These are phyloP conservation scores for Nannizzia gypsea DNA, from an alignment of 2,329 filamentous ascomycete species.

Conservation along the genomic window DNA sequence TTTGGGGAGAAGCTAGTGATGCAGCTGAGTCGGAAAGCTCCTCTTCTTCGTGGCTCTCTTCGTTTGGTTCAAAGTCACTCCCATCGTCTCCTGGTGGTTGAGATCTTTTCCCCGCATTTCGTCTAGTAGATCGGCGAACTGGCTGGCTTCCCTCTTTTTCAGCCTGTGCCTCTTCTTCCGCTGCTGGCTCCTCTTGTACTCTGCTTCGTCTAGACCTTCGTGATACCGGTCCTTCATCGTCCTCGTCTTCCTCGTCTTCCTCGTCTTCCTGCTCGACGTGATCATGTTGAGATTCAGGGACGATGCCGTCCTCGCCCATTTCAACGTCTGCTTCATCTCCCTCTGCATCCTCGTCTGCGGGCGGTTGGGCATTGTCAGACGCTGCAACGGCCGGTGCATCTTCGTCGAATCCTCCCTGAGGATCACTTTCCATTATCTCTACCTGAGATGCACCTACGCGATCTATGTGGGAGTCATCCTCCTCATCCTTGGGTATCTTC, in stretches of 20 bases:
- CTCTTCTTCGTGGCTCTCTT: slow-evolving; percentile 41
- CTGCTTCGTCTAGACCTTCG: slow-evolving; percentile 22
- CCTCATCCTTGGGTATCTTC: slow-evolving; percentile 1
- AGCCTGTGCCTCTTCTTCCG: slow-evolving; percentile 20
- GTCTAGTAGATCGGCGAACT: slow-evolving; percentile 30
- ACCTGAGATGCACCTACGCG: slow-evolving; percentile 23
- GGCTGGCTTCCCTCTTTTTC: slow-evolving; percentile 18
- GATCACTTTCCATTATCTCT: slow-evolving; percentile 34
- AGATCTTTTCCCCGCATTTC: slow-evolving; percentile 31
- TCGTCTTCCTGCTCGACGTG: slow-evolving; percentile 25
- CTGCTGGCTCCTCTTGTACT: slow-evolving; percentile 20
- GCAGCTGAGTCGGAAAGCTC: slow-evolving; percentile 42
- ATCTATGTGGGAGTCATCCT: not conserved
- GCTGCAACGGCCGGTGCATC: slow-evolving; percentile 17
- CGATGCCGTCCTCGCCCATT: slow-evolving; percentile 27
- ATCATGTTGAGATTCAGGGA: slow-evolving; percentile 33
- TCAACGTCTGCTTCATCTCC: slow-evolving; percentile 24
- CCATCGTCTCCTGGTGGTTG: slow-evolving; percentile 43
- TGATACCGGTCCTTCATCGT: slow-evolving; percentile 44
- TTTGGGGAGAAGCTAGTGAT: slow-evolving; percentile 29
- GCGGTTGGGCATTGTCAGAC: slow-evolving; percentile 8
- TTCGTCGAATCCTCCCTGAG: slow-evolving; percentile 25
- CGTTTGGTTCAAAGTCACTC: slow-evolving; percentile 51
- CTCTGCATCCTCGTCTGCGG: slow-evolving; percentile 12
- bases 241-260: slow-evolving; percentile 38